These are phyloP conservation scores for Kwoniella bestiolae DNA, from an alignment of 768 basidiomycete genomes.

Conservation along the genomic window DNA sequence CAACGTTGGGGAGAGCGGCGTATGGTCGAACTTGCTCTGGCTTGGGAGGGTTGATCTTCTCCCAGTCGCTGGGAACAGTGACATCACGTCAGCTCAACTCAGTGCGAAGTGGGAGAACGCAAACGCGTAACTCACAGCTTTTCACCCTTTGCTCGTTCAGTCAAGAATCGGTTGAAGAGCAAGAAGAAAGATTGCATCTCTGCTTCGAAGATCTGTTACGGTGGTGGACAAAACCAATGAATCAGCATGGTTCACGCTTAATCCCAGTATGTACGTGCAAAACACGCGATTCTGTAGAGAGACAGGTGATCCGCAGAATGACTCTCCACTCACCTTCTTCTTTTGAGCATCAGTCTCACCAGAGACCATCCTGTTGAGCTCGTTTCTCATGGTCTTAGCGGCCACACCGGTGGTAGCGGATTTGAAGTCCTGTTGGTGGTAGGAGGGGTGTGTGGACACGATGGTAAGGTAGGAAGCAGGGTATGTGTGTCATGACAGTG, in stretches of 20 bases:
- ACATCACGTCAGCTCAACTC: constrained; percentile 11
- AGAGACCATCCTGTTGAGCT: constrained; percentile 89
- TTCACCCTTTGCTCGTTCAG: constrained; percentile 80
- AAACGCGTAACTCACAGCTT: constrained; percentile 74
- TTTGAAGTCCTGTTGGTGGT: constrained; percentile 78
- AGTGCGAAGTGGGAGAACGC: not conserved
- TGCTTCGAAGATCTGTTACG: constrained; percentile 81
- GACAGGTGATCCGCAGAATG: not conserved
- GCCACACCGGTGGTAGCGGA: constrained; percentile 94
- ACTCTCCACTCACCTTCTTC: constrained; percentile 73
- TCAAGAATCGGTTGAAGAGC: constrained; percentile 91
- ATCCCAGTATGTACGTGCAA: no score
- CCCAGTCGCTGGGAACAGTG: constrained; percentile 71
- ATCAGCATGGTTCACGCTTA: no score
- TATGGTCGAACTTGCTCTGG: constrained; percentile 86
- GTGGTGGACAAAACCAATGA: no score
- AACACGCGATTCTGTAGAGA: no score
- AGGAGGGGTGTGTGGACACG: no score
- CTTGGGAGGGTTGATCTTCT: constrained; percentile 83
- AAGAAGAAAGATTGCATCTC: constrained; percentile 97
- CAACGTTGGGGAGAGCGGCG: constrained; percentile 68
- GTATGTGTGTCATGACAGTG: no score
- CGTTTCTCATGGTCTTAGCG: constrained; percentile 96
- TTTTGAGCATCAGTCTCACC: constrained; percentile 77
- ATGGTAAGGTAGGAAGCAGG: no score